Percentiles rank a stretch among this genome's conserved stretches.
These are phyloP conservation scores for Aspergillus sojae DNA, from an alignment of 2,329 filamentous ascomycete species.

Conservation along the genomic window DNA sequence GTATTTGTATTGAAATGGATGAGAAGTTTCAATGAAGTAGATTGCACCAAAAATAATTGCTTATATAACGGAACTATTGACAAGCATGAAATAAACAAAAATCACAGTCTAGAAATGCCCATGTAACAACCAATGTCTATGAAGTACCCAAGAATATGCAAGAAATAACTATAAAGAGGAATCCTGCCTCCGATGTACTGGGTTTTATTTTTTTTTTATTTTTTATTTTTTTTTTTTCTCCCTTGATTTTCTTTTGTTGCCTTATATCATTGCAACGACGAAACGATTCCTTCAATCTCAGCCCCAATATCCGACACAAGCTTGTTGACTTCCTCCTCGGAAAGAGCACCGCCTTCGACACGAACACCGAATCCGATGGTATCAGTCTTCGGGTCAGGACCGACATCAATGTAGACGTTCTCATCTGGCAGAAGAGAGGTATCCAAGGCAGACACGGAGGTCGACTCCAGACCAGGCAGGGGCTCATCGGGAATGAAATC, in stretches of 20 bases:
- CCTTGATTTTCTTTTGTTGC: neutral
- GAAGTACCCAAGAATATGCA: neutral
- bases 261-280: constrained; percentile 1
- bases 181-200: neutral
- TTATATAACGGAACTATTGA: neutral
- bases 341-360: constrained; percentile 28
- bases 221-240: neutral
- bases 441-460: constrained; percentile 26
- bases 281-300: constrained; percentile 24
- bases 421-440: constrained; percentile 25
- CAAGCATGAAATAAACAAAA: neutral
- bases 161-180: neutral
- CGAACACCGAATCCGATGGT: constrained; percentile 31
- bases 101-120: neutral
- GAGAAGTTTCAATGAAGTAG: neutral
- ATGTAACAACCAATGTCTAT: neutral
- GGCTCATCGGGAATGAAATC: constrained; percentile 27
- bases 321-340: constrained; percentile 18
- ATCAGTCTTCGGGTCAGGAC: constrained; percentile 26
- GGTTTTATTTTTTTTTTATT: too few relatives aligned
- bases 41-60: neutral
- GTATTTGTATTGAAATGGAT: neutral
- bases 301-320: constrained; percentile 22
- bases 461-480: constrained; percentile 12
- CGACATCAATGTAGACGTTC: constrained; percentile 32